Evolutionary conservation across 805 yeast species (phyloP), one percentile per base, ranked within the genome.

Genomic region (Kodamaea laetipori): DNA sequence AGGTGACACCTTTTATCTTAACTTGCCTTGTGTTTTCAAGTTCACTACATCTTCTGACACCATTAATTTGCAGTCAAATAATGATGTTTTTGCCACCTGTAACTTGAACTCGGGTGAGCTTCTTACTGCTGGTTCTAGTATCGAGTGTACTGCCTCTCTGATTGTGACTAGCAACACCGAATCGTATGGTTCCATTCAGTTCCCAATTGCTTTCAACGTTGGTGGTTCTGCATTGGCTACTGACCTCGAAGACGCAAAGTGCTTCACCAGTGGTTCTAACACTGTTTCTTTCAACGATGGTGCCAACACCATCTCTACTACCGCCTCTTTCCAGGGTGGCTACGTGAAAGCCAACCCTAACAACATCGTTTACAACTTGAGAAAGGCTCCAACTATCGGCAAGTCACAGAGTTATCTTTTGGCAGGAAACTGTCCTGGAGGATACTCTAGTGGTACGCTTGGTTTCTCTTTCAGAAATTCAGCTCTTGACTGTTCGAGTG

Each of bases 1-100:
- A 0, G 64, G 63, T 25, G 68, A 63, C 43, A 60, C 63, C 4
- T 63, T 63, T 28, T 43, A 52, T 9, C 54, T 63, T 35, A 34
- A 41, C 16, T 39, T 63, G 48, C 66, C 66, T 2, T 54, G 63
- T 48, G 63, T 55, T 9, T 60, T 49, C 41, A 55, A 54, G 32
- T 55, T 60, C 39, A 53, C 55, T 2, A 35, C 54, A 3, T 17
- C 43, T 5, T 23, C 44, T n/a, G 7, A 44, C 11, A 18, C 45
- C 3, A 42, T 61, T 7, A 37, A 39, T 15, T 40, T 51, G 35
- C 12, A 27, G 24, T 49, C 43, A 2, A 13, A 12, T 15, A 41
- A 34, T n/a, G 30, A 19, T 5, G 31, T 33, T 1, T 50, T 36
- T 23, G 53, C 53, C 10, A 43, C 43, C 8, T 50, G 53, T 43